Base-by-base conservation (phyloP, 23 red algal species). In the Gracilariopsis chorda region DNA sequence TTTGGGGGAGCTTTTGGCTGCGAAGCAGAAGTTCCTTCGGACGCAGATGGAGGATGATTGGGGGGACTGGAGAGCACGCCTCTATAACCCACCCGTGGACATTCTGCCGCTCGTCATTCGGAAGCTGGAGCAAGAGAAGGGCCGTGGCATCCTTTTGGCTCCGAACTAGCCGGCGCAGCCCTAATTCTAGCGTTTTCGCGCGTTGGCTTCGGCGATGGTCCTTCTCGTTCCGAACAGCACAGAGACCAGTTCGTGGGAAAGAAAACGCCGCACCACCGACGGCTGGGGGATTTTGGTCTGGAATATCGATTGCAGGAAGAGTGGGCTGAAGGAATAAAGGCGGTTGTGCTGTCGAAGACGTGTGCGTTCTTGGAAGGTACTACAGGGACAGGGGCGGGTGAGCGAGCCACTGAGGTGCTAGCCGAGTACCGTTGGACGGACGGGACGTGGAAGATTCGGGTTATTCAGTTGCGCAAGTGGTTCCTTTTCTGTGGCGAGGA, bases 81-180 rank as follows among this genome's bases (percentile, higher is more conserved):
- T 81, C 10, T 81, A 34, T n/a, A 81, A 81, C 42, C 77, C 77
- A 21, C 77, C 77, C 27, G 27, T 58, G 44, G 77, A 81, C 27
- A 37, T 81, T 27, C 23, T 78, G 45, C 0, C 46, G 77, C 77
- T 61, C 25, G 49, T 58, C 24, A 25, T 61, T 52, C 51, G 77
- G 12, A 81, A 81, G 1, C 21, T 81, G 46, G 77, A 51, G 51
- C 12, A 10, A 21, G 77, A 81, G 1, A 47, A 47, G n/a, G 77
- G 9, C 37, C 77, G 51, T n/a, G 77, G 77, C 21, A 47, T 81
- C 44, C 28, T 58, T 23, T 20, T 81, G 21, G 77, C 42, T 24
- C 82, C 58, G 21, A 35, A 29, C 20, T 70, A 40, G 82, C 61
- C 28, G 23, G 63, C 80, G 24, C 52, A 84, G 52, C 48, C 80